These are phyloP conservation scores for Metschnikowia colocasiae DNA, from an alignment of 805 yeast genomes.

Conservation along the genomic window DNA sequence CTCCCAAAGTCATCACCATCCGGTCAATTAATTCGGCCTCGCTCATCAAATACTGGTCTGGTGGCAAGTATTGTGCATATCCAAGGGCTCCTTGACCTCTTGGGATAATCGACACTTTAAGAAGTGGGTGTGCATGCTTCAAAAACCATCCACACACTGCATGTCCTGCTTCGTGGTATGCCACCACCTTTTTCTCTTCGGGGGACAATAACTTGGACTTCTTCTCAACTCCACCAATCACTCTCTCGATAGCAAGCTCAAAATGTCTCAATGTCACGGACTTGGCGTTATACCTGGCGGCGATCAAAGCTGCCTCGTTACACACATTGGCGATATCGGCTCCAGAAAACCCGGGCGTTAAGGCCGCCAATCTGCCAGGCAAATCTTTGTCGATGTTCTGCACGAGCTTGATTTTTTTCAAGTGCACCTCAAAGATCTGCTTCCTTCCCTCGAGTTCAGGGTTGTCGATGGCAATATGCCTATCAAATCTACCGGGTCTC, in stretches of 20 bases:
- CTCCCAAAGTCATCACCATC: slow-evolving; percentile 94
- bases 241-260: slow-evolving; percentile 91
- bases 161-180: slow-evolving; percentile 96
- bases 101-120: slow-evolving; percentile 92
- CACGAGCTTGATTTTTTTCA: slow-evolving; percentile 52
- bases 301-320: slow-evolving; percentile 91
- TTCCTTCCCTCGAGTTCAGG: slow-evolving; percentile 91
- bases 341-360: slow-evolving; percentile 95
- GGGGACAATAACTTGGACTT: slow-evolving; percentile 74
- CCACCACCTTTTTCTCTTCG: slow-evolving; percentile 80
- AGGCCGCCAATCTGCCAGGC: slow-evolving; percentile 81
- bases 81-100: slow-evolving; percentile 94
- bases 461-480: slow-evolving; percentile 80
- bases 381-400: slow-evolving; percentile 50
- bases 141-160: slow-evolving; percentile 95
- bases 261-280: slow-evolving; percentile 68
- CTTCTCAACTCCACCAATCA: slow-evolving; percentile 89
- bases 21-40: slow-evolving; percentile 74
- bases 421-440: slow-evolving; percentile 78
- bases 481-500: slow-evolving; percentile 94
- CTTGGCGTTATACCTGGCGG: slow-evolving; percentile 72
- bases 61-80: slow-evolving; percentile 93
- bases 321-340: slow-evolving; percentile 95
- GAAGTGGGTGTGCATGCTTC: slow-evolving; percentile 81
- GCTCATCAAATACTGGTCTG: slow-evolving; percentile 76